Conservation (phyloP, 352 stramenopile genomes). For the Phytophthora aleatoria region DNA sequence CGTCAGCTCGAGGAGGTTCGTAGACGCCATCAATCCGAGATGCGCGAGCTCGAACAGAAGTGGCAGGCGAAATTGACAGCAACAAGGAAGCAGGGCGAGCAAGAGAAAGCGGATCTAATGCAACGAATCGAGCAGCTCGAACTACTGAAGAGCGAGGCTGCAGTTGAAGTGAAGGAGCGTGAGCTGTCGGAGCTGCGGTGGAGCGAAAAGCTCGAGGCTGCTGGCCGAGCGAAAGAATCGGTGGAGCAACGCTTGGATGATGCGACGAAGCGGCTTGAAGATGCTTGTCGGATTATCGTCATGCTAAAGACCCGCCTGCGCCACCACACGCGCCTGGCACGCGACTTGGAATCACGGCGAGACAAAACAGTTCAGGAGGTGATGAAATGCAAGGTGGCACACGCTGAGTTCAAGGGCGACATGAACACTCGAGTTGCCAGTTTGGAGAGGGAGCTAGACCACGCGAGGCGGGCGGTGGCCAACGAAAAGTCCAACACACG, state of each 20-base stretch:
- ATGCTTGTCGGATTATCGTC: conserved; percentile 53
- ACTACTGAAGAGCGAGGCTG: conserved; percentile 34
- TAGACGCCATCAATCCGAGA: conserved; percentile 30
- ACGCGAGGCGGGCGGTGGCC: conserved; percentile 13
- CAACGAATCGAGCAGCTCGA: conserved; percentile 45
- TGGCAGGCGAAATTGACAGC: conserved; percentile 27
- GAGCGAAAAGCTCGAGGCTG: conserved; percentile 10
- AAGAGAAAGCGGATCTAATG: conserved; percentile 26
- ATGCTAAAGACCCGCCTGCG: conserved; percentile 47
- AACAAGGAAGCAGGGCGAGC: conserved; percentile 16
- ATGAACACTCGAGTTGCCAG: conserved; percentile 21
- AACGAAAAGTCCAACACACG: conserved; percentile 17
- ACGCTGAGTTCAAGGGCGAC: conserved; percentile 35
- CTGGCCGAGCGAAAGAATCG: conserved; percentile 10
- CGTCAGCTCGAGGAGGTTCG: conserved; percentile 32
- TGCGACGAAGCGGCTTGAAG: conserved; percentile 25
- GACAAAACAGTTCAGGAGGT: conserved; percentile 28
- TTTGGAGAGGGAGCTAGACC: conserved; percentile 38
- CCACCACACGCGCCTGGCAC: conserved; percentile 16
- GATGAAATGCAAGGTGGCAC: conserved; percentile 28
- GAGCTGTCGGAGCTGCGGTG: conserved; percentile 27
- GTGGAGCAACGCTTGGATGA: conserved; percentile 28
- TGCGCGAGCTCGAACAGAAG: conserved; percentile 33
- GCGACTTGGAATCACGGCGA: conserved; percentile 19
- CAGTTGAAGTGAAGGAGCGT: conserved; percentile 27